Evolutionary conservation across 2,329 filamentous ascomycete species (phyloP).

Genomic region (Arachnopeziza araneosa): DNA sequence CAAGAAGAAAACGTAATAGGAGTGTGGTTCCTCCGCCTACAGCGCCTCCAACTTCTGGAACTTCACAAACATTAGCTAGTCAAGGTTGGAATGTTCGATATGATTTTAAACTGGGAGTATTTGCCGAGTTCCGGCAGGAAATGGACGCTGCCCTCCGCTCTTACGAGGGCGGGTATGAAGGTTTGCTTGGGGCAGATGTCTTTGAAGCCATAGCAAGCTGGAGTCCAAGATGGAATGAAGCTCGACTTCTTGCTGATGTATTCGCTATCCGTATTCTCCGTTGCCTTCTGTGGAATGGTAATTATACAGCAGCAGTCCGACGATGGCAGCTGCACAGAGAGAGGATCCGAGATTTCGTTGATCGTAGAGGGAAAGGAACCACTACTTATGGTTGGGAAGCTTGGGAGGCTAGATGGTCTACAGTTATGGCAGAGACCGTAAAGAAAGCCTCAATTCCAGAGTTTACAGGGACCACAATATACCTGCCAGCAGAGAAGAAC

Average conservation of each 20-base stretch:
- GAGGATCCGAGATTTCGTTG: conserved; percentile 69
- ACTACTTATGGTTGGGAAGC: conserved; percentile 90
- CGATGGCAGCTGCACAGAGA: conserved; percentile 75
- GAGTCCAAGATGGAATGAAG: conserved; percentile 87
- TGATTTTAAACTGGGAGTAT: conserved; percentile 86
- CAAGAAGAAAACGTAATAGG: conserved; percentile 79
- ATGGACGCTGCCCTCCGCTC: conserved; percentile 81
- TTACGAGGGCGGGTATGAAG: conserved; percentile 83
- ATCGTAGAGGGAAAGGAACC: conserved; percentile 77
- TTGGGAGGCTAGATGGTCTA: conserved; percentile 76
- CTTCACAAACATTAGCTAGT: conserved; percentile 76
- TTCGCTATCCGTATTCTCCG: conserved; percentile 76
- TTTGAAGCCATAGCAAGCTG: conserved; percentile 86
- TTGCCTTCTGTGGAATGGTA: conserved; percentile 73
- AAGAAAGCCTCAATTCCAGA: conserved; percentile 48
- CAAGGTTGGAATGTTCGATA: conserved; percentile 92
- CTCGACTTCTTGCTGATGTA: conserved; percentile 78
- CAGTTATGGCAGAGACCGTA: conserved; percentile 56
- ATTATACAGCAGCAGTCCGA: conserved; percentile 73
- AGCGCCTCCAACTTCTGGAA: conserved; percentile 74
- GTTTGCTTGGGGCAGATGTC: conserved; percentile 73
- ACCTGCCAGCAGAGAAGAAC: conserved; percentile 52
- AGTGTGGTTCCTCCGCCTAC: conserved; percentile 75
- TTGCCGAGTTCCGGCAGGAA: conserved; percentile 90
- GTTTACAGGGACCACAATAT: conserved; percentile 42